phyloP scores from a whole-genome alignment of 1,284 basidiomycete species.

The Sutorius eximius region DNA sequence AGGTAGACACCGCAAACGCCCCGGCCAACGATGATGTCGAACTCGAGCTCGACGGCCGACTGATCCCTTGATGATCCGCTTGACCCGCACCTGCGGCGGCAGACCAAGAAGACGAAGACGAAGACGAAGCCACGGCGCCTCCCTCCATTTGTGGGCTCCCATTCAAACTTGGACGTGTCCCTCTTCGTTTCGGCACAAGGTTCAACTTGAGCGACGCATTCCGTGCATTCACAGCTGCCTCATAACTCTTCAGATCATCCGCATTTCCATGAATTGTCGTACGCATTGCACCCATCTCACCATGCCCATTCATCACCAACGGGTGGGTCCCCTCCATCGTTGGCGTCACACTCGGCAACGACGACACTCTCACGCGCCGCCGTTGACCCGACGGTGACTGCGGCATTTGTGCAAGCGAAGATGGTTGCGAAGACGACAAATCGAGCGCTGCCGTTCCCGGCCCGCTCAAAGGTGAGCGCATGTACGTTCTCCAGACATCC shows the following conservation, averaged over 20 bases:
- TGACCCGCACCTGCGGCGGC: not conserved
- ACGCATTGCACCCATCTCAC: slow-evolving; percentile 25
- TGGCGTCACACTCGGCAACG: slow-evolving; percentile 69
- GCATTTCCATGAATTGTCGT: slow-evolving; percentile 43
- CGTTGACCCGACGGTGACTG: slow-evolving; percentile 31
- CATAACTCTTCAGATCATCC: slow-evolving; percentile 70
- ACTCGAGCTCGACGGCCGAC: slow-evolving; percentile 38
- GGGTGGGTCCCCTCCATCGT: slow-evolving; percentile 33
- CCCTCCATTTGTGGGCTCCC: slow-evolving; percentile 15
- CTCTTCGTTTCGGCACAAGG: slow-evolving; percentile 32
- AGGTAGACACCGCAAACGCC: slow-evolving; percentile 31
- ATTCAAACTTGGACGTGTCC: slow-evolving; percentile 13
- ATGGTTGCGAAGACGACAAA: not conserved
- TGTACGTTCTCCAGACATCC: slow-evolving; percentile 75
- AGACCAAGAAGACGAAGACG: not conserved
- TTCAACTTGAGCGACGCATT: slow-evolving; percentile 53
- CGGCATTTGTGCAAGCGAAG: slow-evolving; percentile 21
- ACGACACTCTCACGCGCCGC: slow-evolving; percentile 56
- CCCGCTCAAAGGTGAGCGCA: slow-evolving; percentile 63
- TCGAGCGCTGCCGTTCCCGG: slow-evolving; percentile 20
- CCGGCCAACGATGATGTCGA: slow-evolving; percentile 39
- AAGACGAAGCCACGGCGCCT: too few relatives aligned
- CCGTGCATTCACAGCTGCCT: slow-evolving; percentile 70
- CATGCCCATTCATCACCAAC: slow-evolving; percentile 19
- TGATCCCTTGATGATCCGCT: slow-evolving; percentile 22